Evolutionary conservation across 257 asterid species (phyloP), one percentile per base, ranked within the genome.

Genomic region (Solanum sparsipilum): DNA sequence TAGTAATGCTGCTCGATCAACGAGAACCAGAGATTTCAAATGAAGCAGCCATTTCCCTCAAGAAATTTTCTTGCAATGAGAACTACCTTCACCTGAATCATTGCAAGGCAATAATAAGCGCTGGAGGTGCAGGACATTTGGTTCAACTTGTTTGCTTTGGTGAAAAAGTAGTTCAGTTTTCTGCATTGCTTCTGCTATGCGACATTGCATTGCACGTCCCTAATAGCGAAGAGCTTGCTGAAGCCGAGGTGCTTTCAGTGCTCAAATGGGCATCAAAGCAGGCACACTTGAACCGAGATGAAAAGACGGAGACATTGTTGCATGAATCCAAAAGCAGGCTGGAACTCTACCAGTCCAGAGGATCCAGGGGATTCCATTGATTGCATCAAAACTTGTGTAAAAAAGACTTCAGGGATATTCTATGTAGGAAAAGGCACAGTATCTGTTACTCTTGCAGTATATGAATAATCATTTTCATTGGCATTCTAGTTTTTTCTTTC

Each of bases 231-330:
- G 93, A 93, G 76, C 90, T 93, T 32, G 93, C 93, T 35, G 84
- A 67, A 31, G 88, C 87, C 2, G 91, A 86, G 87, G 94, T 91
- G 39, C 93, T 93, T 21, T 41, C 89, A 3, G 92, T 88, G 86
- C 88, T 93, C 9, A 91, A 89, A 32, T 91, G 93, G 93, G 91
- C 92, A 23, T 89, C 90, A 34, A 90, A 90, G 78, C 92, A 91
- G 71, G 88, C 86, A 15, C 12, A 3, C 63, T 63, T 90, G 79
- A 86, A 21, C 48, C 92, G 88, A 89, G 93, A 91, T 86, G 92
- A 89, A 25, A 88, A 84, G 65, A 87, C 87, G 41, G 90, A 89
- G 86, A 58, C 6, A 20, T 67, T 92, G 87, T 88, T 92, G 81
- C 32, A 52, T 1, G 91, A 90, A 27, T 90, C 93, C 73, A 91